These are phyloP conservation scores for Hyaloperonospora brassicae DNA, from an alignment of 352 stramenopile genomes.

Conservation along the genomic window DNA sequence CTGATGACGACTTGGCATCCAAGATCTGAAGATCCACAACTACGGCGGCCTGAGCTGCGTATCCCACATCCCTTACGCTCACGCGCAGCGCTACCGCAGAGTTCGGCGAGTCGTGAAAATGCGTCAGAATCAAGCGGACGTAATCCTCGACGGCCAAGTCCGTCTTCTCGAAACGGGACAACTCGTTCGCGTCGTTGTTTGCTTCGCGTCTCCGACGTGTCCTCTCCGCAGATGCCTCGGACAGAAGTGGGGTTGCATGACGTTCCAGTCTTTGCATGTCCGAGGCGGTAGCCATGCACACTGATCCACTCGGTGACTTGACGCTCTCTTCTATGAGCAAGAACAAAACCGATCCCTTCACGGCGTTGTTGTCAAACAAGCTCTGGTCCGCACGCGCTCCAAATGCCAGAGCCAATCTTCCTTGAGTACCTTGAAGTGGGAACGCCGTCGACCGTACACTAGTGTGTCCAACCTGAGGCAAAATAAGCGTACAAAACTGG, in stretches of 20 bases:
- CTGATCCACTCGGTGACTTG: slow-evolving; percentile 26
- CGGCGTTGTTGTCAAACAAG: slow-evolving; percentile 33
- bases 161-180: slow-evolving; percentile 28
- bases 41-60: slow-evolving; percentile 52
- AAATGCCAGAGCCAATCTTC: slow-evolving; percentile 46
- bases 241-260: slow-evolving; percentile 15
- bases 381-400: slow-evolving; percentile 43
- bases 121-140: slow-evolving; percentile 38
- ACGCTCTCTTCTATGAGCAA: slow-evolving; percentile 45
- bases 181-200: slow-evolving; percentile 33
- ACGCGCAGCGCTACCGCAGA: slow-evolving; percentile 40
- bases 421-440: slow-evolving; percentile 55
- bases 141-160: slow-evolving; percentile 53
- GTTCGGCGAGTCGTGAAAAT: slow-evolving; percentile 49
- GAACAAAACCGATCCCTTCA: slow-evolving; percentile 68
- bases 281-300: slow-evolving; percentile 59
- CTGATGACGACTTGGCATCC: slow-evolving; percentile 71
- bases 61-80: slow-evolving; percentile 31
- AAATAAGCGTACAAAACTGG: slow-evolving; percentile 55
- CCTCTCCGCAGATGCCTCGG: slow-evolving; percentile 26
- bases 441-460: slow-evolving; percentile 51
- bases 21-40: slow-evolving; percentile 62
- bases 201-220: slow-evolving; percentile 33
- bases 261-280: slow-evolving; percentile 57
- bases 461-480: slow-evolving; percentile 41